Conservation (phyloP, 345 rosid species). For the Sisymbrium irio region DNA sequence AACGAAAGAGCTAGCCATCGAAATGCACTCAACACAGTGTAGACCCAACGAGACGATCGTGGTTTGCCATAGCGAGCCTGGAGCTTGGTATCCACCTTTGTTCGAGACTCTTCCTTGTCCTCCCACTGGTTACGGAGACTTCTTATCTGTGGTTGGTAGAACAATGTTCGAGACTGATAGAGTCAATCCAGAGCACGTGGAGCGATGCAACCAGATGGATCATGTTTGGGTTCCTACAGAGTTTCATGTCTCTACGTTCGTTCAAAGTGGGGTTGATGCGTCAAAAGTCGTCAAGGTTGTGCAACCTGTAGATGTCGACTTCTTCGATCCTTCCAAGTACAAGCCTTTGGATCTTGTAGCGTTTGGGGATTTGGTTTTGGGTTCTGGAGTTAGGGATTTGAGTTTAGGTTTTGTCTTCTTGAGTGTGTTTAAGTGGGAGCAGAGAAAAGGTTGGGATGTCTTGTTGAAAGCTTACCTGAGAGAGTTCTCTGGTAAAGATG, state of each 20-base stretch:
- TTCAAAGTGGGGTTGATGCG: slow-evolving; percentile 67
- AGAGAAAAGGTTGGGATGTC: slow-evolving; percentile 89
- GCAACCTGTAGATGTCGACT: slow-evolving; percentile 71
- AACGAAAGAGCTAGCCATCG: slow-evolving; percentile 41
- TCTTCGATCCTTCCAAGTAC: slow-evolving; percentile 62
- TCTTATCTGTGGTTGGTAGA: slow-evolving; percentile 61
- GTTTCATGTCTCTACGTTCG: slow-evolving; percentile 72
- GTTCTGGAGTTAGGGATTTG: slow-evolving; percentile 15
- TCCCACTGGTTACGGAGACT: slow-evolving; percentile 53
- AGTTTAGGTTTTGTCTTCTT: slow-evolving; percentile 60
- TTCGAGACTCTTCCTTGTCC: slow-evolving; percentile 81
- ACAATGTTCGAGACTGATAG: slow-evolving; percentile 93
- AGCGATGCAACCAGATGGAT: slow-evolving; percentile 71
- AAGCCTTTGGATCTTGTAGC: slow-evolving; percentile 47
- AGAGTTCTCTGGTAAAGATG: slow-evolving; percentile 58
- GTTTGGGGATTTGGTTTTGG: slow-evolving; percentile 49
- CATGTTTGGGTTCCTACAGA: slow-evolving; percentile 87
- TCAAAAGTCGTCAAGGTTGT: slow-evolving; percentile 75
- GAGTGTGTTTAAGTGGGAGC: slow-evolving; percentile 89
- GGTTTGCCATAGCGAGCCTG: slow-evolving; percentile 89
- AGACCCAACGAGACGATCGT: slow-evolving; percentile 59
- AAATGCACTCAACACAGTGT: slow-evolving; percentile 54
- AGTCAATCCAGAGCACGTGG: slow-evolving; percentile 56
- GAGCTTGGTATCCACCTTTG: slow-evolving; percentile 91
- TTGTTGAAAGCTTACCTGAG: slow-evolving; percentile 66